Evolutionary conservation across 1,284 basidiomycete genomes (phyloP), one percentile per base, ranked within the genome.

Genomic region (Caloboletus inedulis): DNA sequence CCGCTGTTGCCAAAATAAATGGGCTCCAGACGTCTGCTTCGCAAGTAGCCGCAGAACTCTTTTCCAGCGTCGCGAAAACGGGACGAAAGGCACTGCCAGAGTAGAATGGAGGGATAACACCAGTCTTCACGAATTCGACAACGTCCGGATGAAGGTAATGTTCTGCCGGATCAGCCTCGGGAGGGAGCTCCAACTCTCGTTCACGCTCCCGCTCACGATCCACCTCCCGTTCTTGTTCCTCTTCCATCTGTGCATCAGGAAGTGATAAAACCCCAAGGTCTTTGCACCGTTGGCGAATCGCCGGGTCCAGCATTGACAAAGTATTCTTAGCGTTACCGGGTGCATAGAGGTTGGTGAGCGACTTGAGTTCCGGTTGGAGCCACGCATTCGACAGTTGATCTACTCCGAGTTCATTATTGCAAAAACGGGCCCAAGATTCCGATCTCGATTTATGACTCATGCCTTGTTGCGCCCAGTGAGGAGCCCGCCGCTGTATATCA

Each of bases 381-480:
- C 25, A 27, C 7, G 7, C 25, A 27, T 27, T 7, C 5, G 25
- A 27, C 8, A 27, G 8, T 8, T 25, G 2, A 4, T 25, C 23
- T 25, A 7, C 42, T 23, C 3, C 23, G n/a, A 29, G 18, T 2
- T 46, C 25, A 5, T 39, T 14, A 8, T 48, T 30, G 10, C 51
- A 43, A 35, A 65, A 62, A 1, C 51, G 29, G 5, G 49, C 41
- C 70, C 70, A 72, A 2, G 69, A 69, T 2, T 58, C 34, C 5
- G 61, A 55, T 27, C 76, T 68, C 2, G 53, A 55, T 21, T 62
- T 37, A 47, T 73, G 72, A 37, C 75, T 70, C 10, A 72, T 34
- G 3, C 77, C 78, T 62, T 80, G 78, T 47, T 74, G 67, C 14
- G 63, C 70, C 77, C 77, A 79, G 27, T 72, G 69, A 16, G 74